These are phyloP conservation scores for Plasmodium fragile DNA, from an alignment of 169 alveolate genomes.

Conservation along the genomic window DNA sequence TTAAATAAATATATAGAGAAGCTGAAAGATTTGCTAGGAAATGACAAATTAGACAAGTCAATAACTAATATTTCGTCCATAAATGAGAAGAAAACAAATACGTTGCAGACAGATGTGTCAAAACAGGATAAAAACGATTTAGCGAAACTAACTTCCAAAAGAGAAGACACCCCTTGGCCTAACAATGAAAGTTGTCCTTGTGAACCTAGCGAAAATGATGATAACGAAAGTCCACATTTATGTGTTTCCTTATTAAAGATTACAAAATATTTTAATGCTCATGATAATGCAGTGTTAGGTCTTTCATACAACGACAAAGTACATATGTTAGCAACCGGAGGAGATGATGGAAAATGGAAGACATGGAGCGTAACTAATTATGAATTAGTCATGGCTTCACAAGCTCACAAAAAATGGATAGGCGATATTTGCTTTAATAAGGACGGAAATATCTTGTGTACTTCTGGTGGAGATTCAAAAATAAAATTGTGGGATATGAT, in stretches of 20 bases:
- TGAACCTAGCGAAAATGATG: slow-evolving; percentile 45
- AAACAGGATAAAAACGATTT: slow-evolving; percentile 58
- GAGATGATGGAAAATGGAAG: slow-evolving; percentile 75
- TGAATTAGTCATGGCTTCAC: slow-evolving; percentile 77
- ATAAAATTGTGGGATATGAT: slow-evolving; percentile 74
- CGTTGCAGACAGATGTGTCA: slow-evolving; percentile 15
- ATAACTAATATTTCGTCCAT: slow-evolving; percentile 14
- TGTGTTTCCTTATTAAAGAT: slow-evolving; percentile 54
- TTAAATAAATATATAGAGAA: slow-evolving; percentile 64
- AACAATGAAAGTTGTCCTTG: slow-evolving; percentile 50
- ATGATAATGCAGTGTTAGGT: slow-evolving; percentile 65
- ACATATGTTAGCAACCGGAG: slow-evolving; percentile 75
- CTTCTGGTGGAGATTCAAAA: slow-evolving; percentile 76
- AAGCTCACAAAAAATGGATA: slow-evolving; percentile 75
- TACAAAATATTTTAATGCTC: slow-evolving; percentile 75
- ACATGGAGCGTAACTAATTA: slow-evolving; percentile 73
- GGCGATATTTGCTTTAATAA: slow-evolving; percentile 75
- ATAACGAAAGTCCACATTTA: slow-evolving; percentile 16
- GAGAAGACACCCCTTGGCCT: slow-evolving; percentile 76
- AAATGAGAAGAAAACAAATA: slow-evolving; percentile 6
- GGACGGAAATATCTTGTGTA: slow-evolving; percentile 71
- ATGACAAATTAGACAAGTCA: slow-evolving; percentile 25
- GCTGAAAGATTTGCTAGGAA: slow-evolving; percentile 58
- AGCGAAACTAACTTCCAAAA: slow-evolving; percentile 31
- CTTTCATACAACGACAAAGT: slow-evolving; percentile 63